Percentiles rank a stretch among this genome's conserved stretches.
Evolutionary conservation across 139 green algal genomes (phyloP).

Genomic region (Chlorella sp.): DNA sequence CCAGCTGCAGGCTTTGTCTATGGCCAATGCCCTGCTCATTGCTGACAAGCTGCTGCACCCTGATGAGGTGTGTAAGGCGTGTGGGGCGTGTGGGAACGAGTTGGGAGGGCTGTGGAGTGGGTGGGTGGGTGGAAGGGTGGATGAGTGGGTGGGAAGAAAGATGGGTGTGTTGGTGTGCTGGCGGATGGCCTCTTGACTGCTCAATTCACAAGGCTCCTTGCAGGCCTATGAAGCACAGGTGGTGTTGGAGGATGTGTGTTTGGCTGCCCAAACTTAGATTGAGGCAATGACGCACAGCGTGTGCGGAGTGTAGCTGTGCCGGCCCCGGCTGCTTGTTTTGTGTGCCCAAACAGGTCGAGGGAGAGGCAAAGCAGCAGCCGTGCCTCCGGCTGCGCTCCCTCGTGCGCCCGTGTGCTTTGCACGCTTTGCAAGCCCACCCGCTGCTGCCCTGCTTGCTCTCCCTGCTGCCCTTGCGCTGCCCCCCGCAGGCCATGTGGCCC

Average conservation of each 20-base stretch:
- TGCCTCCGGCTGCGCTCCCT: neutral
- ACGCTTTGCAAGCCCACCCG: neutral
- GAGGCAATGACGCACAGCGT: too few species aligned
- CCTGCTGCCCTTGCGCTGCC: neutral
- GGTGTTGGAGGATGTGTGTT: too few species aligned
- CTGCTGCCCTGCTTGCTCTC: neutral
- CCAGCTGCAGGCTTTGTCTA: neutral
- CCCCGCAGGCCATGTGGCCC: neutral
- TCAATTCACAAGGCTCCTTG: too few species aligned
- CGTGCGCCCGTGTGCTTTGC: neutral
- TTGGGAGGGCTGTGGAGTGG: neutral
- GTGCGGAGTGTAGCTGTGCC: too few species aligned
- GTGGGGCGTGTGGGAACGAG: neutral
- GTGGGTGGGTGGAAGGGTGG: neutral
- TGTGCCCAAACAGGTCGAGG: neutral
- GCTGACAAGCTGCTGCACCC: conserved; percentile 19
- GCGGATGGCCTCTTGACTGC: too few species aligned
- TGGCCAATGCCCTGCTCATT: conserved; percentile 36
- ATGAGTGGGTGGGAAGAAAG: neutral
- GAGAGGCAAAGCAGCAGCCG: too few species aligned
- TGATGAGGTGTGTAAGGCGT: neutral
- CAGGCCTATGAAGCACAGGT: too few species aligned
- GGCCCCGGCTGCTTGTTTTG: neutral
- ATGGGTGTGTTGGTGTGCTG: too few species aligned
- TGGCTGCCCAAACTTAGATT: too few species aligned